Base-by-base conservation (phyloP, 2,329 filamentous ascomycete species). In the Aspergillus fructus region DNA sequence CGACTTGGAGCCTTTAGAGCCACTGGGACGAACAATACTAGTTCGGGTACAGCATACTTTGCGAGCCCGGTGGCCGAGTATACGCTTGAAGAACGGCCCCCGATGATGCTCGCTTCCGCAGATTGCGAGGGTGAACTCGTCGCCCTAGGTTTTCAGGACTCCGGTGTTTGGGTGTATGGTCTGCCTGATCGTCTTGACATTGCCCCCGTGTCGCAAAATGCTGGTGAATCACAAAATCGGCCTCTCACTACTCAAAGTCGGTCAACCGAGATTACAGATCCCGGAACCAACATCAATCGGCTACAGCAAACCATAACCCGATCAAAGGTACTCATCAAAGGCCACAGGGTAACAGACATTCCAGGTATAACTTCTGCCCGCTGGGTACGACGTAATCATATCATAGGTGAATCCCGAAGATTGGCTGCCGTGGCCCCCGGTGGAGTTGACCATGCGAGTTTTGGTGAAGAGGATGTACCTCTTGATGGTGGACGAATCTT, bases 31-130 rank as follows among this genome's bases (percentile, higher is more conserved):
- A 89, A 90, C 66, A 88, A 92, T 64, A 76, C 90, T 15, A 83
- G 87, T 48, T 90, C 90, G 62, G 89, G 89, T 40, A 89, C 89
- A 8, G 90, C 88, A 1, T 92, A 92, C 70, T 93, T 93, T 67
- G 88, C 88, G 3, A 89, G 88, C 0, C 90, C 90, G 1, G 71
- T 73, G 46, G 66, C 71, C n/a, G 63, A 65, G 13, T 66, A 70
- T 13, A 71, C 71, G 6, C 80, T 83, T 50, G 78, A 81, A n/a
- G 86, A 85, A 56, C 77, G 89, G 11, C 71, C 86, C 3, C 90
- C 90, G 2, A 86, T 81, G 56, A 90, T 89, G 8, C 71, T 90
- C 30, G 89, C 90, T 11, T 81, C 89, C 3, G 83, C 88, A 2
- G 89, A 85, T n/a, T 82, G 82, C 55, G 79, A 82, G 56, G 89